Evolutionary conservation across 2,329 filamentous ascomycete species (phyloP), one percentile per base, ranked within the genome.

Genomic region (Microascus cirrosus): DNA sequence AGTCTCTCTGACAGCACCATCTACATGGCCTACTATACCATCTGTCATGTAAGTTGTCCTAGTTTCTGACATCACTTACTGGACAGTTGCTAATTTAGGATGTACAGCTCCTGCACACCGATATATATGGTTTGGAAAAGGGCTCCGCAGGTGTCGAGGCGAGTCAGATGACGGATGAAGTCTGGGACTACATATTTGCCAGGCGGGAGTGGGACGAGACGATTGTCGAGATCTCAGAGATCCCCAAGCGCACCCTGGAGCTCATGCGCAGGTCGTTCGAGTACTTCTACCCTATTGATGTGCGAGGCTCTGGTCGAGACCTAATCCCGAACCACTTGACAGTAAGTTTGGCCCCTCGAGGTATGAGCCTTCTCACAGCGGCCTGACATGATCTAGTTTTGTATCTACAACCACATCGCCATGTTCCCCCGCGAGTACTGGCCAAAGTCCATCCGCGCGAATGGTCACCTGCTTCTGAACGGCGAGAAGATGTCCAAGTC

Each of bases 401-500:
- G 89, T 80, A 80, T 97, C 58, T 97, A 97, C 75, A 87, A 93
- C 64, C 94, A 97, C 71, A 73, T 94, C 62, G 94, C 94, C 12
- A 80, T 99, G 51, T 97, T 96, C 79, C 83, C 85, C 13, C 82
- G 83, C 60, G 83, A 93, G 70, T 95, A 91, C 77, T 96, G 93
- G 91, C 94, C 94, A 12, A 82, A 81, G 56, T 85, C 85, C 61
- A 81, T 97, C 63, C 87, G 94, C 63, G 86, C 89, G 61, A 99
- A 99, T 68, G 94, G 94, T 1, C 93, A 97, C 74, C 75, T 97
- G 66, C 84, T 95, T 71, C 79, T 99, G 62, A 99, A 99, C 70
- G 93, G 93, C 55, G 90, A 96, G 70, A 99, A 99, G 82, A 99
- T 99, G 94, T 88, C 85, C 70, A 99, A 99, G 78, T 93, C 87